These are phyloP conservation scores for Malus fusca DNA, from an alignment of 306 rosid species.

Conservation along the genomic window DNA sequence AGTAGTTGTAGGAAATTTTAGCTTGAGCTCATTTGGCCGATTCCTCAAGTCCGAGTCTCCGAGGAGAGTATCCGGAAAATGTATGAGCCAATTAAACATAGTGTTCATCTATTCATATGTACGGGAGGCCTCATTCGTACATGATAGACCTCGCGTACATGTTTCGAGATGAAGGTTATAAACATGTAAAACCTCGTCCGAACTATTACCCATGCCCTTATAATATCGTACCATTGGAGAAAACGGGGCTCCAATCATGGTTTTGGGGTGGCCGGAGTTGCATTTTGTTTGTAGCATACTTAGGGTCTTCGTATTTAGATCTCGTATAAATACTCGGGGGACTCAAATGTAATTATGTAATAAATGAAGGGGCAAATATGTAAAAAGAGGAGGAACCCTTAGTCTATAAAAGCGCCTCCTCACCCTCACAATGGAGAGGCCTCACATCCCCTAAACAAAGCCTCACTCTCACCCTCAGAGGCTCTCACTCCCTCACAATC, in stretches of 20 bases:
- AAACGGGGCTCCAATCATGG: background rate
- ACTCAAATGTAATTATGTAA: too few species aligned
- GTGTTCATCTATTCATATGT: background rate
- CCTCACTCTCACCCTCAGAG: too few species aligned
- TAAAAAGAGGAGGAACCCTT: too few species aligned
- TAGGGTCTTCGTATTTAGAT: too few species aligned
- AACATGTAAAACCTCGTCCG: background rate
- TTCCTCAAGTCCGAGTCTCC: background rate
- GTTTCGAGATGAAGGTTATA: background rate
- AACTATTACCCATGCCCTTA: background rate
- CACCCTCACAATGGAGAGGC: too few species aligned
- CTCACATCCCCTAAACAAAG: too few species aligned
- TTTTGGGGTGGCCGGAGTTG: background rate
- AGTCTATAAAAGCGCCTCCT: too few species aligned
- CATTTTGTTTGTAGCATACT: too few species aligned
- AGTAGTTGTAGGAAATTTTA: background rate
- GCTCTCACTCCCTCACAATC: too few species aligned
- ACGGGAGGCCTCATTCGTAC: background rate
- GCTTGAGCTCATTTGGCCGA: conserved; percentile 1
- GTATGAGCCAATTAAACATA: background rate
- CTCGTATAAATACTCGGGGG: too few species aligned
- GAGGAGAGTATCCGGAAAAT: background rate
- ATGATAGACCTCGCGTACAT: background rate
- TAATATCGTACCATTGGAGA: background rate
- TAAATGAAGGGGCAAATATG: too few species aligned